Conservation (phyloP, 441 rosid genomes). For the Erysimum cheiri region DNA sequence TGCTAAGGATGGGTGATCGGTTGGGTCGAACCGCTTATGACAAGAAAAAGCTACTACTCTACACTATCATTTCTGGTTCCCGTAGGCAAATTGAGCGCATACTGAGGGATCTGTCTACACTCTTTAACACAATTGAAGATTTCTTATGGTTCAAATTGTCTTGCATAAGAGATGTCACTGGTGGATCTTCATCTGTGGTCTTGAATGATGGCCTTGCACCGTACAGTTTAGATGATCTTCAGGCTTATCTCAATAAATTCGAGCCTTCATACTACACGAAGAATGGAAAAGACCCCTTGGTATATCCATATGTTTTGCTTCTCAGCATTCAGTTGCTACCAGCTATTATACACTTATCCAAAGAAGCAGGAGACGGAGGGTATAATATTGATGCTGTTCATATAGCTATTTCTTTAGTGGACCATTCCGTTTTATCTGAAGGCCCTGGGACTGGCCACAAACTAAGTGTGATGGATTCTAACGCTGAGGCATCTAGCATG, state of each 20-base stretch:
- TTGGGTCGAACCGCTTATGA: slow-evolving; percentile 90
- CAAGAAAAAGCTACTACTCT: slow-evolving; percentile 88
- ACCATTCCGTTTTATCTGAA: slow-evolving; percentile 79
- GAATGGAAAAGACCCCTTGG: slow-evolving; percentile 92
- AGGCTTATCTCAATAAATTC: slow-evolving; percentile 89
- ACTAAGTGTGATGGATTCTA: slow-evolving; percentile 82
- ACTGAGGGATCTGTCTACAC: slow-evolving; percentile 79
- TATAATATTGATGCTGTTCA: slow-evolving; percentile 83
- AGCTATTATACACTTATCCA: slow-evolving; percentile 76
- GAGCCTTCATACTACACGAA: slow-evolving; percentile 94
- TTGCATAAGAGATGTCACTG: slow-evolving; percentile 64
- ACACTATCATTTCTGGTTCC: slow-evolving; percentile 86
- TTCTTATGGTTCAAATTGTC: slow-evolving; percentile 93
- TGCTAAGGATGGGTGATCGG: slow-evolving; percentile 90
- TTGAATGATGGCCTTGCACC: slow-evolving; percentile 73
- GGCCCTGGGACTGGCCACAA: slow-evolving; percentile 68
- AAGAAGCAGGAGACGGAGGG: slow-evolving; percentile 80
- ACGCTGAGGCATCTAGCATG: slow-evolving; percentile 87
- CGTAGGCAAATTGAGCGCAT: slow-evolving; percentile 88
- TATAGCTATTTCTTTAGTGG: slow-evolving; percentile 78
- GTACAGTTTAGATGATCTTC: slow-evolving; percentile 89
- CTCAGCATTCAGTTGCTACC: slow-evolving; percentile 86
- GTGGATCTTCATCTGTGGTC: slow-evolving; percentile 66
- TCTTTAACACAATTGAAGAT: slow-evolving; percentile 91
- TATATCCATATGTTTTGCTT: slow-evolving; percentile 87